Evolutionary conservation across 1,284 basidiomycete species (phyloP), one percentile per base, ranked within the genome.

Genomic region (Rhizopogon hawkerae): DNA sequence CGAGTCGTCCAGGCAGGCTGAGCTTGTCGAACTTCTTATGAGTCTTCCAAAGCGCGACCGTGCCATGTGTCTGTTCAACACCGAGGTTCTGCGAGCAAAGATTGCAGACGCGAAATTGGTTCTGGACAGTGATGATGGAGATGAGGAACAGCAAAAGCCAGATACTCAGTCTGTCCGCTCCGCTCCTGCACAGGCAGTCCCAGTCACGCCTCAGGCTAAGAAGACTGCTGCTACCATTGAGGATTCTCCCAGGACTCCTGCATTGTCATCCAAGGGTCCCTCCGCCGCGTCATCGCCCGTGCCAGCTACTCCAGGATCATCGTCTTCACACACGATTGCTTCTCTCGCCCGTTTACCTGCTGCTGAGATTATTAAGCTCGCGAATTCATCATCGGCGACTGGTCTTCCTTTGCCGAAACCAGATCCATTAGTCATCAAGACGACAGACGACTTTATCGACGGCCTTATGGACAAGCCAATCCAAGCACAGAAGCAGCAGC

Each of bases 31-130:
- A 44, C 72, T 94, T 47, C 69, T 94, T 33, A 86, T 91, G 78
- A 83, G 81, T 55, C 72, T 95, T 21, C 83, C 87, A 2, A 93
- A 92, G 68, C 81, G 88, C 56, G 92, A 95, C 57, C 80, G 90
- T 2, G 90, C 89, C 0, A 76, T 94, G 78, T 92, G 89, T 66
- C 72, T 94, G 37, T 94, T 94, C 75, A 94, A 92, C 57, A 73
- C 75, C 7, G 89, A 93, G 56, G 77, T 89, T 35, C 73, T 94
- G 31, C 76, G 81, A 47, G 73, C 72, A 18, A 94, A 94, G 67
- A 73, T 94, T 10, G 78, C 77, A 1, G 91, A 92, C 58, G 92
- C 92, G 7, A 86, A 83, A 69, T 73, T 79, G 58, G 85, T 94
- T 13, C 67, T 91, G 47, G 85, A 89, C 35, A 84, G 79, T 47